Percentiles rank a stretch among this genome's conserved stretches.
Conservation (phyloP, 1,284 basidiomycete genomes). For the Apiotrichum brassicae region DNA sequence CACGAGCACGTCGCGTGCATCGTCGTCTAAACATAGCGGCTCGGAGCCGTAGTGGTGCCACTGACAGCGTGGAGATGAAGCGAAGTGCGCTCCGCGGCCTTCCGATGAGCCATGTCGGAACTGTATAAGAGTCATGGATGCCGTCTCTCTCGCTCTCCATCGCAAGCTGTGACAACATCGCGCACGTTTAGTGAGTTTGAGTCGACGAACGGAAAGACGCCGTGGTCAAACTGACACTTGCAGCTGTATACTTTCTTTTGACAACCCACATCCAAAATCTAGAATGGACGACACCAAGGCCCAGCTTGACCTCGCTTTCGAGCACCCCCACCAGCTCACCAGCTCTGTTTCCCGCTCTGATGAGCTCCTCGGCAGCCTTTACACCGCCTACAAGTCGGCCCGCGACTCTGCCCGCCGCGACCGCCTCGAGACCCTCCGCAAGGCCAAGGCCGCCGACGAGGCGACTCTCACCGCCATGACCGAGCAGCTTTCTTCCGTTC, state of each 20-base stretch:
- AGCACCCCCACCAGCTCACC: not conserved
- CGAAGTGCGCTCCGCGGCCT: no score
- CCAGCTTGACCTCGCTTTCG: constrained; percentile 3
- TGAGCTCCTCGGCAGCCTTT: constrained; percentile 1
- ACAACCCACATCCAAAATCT: not conserved
- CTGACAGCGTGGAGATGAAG: no score
- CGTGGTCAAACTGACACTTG: not conserved
- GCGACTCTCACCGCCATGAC: not conserved
- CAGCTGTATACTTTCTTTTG: not conserved
- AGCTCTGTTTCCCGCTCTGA: constrained; percentile 1
- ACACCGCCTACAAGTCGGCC: not conserved
- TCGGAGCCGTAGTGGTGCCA: no score
- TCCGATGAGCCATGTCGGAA: no score
- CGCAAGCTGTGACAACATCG: no score
- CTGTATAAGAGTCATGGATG: no score
- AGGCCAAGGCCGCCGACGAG: constrained; percentile 2
- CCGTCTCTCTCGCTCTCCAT: no score
- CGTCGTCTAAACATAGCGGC: no score
- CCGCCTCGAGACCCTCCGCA: not conserved
- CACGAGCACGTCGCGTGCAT: no score
- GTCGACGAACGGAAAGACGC: not conserved
- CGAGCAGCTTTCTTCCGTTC: not conserved
- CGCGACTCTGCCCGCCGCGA: not conserved
- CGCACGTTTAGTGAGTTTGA: no score
- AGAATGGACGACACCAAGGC: constrained; percentile 4